phyloP scores from a whole-genome alignment of 2,329 filamentous ascomycete species.

The Diaporthe sp. region DNA sequence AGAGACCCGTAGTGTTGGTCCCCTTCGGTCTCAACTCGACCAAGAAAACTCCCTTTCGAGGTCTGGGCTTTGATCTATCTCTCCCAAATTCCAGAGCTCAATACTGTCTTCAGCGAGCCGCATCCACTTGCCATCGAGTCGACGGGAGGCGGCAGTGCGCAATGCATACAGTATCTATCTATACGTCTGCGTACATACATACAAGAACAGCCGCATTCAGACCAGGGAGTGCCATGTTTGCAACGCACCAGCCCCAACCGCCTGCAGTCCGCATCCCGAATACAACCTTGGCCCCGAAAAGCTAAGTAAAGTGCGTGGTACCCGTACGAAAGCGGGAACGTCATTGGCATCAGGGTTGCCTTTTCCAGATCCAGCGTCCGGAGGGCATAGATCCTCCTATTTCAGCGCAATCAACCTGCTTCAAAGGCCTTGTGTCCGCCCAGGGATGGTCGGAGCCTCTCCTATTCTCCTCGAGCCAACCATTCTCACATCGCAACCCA shows the following conservation, averaged over 20 bases:
- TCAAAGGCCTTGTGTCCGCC: constrained; percentile 17
- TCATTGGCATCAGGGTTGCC: constrained; percentile 21
- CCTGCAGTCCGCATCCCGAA: constrained; percentile 25
- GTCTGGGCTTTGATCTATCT: constrained; percentile 8
- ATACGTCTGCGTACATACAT: neutral
- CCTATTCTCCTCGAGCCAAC: constrained; percentile 18
- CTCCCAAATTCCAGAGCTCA: constrained; percentile 5
- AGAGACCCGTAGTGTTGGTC: neutral
- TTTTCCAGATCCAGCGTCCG: constrained; percentile 28
- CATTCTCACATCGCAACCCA: constrained; percentile 23
- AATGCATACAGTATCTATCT: neutral
- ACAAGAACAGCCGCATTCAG: constrained; percentile 24
- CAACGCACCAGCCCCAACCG: constrained; percentile 22
- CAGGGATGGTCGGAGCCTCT: constrained; percentile 12
- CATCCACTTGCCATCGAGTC: neutral
- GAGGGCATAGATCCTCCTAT: constrained; percentile 23
- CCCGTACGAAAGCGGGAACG: constrained; percentile 24
- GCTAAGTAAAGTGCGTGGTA: constrained; percentile 15
- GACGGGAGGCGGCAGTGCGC: constrained; percentile 10
- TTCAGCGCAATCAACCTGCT: constrained; percentile 31
- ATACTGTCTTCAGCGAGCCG: neutral
- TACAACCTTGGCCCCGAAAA: constrained; percentile 16
- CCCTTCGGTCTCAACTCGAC: neutral
- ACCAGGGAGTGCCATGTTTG: constrained; percentile 27
- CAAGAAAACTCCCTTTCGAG: constrained; percentile 11